Evolutionary conservation across 2,329 filamentous ascomycete genomes (phyloP).

Genomic region (Mariannaea elegans): DNA sequence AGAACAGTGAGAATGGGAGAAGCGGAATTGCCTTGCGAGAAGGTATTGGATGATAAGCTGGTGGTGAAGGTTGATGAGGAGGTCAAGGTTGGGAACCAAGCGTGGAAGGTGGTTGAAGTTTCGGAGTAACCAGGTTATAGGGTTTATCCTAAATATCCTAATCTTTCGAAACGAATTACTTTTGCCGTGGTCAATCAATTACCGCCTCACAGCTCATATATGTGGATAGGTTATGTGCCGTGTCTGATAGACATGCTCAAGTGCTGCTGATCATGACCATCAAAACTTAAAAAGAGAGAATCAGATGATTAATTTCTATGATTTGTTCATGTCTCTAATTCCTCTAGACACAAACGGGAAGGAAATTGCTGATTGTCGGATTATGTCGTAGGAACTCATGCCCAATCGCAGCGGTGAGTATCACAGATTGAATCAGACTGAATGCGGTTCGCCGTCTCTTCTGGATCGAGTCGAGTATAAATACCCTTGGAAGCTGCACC

Average conservation of each 20-base stretch:
- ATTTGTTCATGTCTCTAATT: too few species aligned
- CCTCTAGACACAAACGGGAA: too few species aligned
- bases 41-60: constrained; percentile 23
- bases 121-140: not conserved
- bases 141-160: not conserved
- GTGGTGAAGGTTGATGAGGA: constrained; percentile 24
- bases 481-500: too few species aligned
- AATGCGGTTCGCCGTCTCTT: too few species aligned
- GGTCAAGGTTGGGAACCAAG: constrained; percentile 36
- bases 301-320: too few species aligned
- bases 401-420: too few species aligned
- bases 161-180: too few species aligned
- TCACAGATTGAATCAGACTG: too few species aligned
- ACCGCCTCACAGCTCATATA: not conserved
- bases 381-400: too few species aligned
- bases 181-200: not conserved
- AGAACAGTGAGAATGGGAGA: constrained; percentile 47
- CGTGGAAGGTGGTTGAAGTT: constrained; percentile 48
- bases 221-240: not conserved
- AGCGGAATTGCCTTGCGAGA: constrained; percentile 46
- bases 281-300: too few species aligned
- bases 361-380: too few species aligned
- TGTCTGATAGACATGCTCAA: not conserved
- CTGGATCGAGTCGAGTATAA: too few species aligned
- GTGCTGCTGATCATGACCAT: not conserved